Conservation (phyloP, 2,329 filamentous ascomycete species). For the Aspergillus fructus region DNA sequence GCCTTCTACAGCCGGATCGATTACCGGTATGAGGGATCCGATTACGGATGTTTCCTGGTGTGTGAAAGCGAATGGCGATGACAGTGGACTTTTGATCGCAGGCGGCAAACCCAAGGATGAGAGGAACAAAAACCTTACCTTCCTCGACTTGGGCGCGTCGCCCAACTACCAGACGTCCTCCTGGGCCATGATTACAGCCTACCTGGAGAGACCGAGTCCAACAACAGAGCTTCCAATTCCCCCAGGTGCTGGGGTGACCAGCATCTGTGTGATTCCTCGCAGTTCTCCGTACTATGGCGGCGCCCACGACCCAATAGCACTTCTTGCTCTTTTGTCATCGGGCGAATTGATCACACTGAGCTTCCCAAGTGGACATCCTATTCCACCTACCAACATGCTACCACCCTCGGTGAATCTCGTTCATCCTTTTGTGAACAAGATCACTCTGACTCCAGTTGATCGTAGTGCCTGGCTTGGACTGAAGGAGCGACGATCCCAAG, state of each 20-base stretch:
- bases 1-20: conserved; percentile 47
- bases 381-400: conserved; percentile 88
- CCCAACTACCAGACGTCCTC: conserved; percentile 89
- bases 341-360: conserved; percentile 87
- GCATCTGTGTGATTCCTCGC: conserved; percentile 82
- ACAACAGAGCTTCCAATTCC: conserved; percentile 73
- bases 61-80: conserved; percentile 88
- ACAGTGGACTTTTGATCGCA: conserved; percentile 83
- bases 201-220: conserved; percentile 74
- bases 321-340: conserved; percentile 75
- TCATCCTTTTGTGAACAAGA: conserved; percentile 79
- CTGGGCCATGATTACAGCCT: conserved; percentile 77
- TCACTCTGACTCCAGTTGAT: conserved; percentile 71
- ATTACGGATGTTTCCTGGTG: conserved; percentile 86
- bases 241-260: conserved; percentile 70
- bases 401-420: conserved; percentile 85
- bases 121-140: conserved; percentile 74
- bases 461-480: conserved; percentile 85
- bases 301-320: conserved; percentile 84
- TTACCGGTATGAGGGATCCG: conserved; percentile 66
- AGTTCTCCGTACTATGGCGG: conserved; percentile 81
- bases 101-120: conserved; percentile 72
- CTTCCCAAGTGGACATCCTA: conserved; percentile 88
- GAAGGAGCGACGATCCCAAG: conserved; percentile 77
- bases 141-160: conserved; percentile 84